Evolutionary conservation across 768 basidiomycete genomes (phyloP), one percentile per base, ranked within the genome.

Genomic region (Suillus subalutaceus): DNA sequence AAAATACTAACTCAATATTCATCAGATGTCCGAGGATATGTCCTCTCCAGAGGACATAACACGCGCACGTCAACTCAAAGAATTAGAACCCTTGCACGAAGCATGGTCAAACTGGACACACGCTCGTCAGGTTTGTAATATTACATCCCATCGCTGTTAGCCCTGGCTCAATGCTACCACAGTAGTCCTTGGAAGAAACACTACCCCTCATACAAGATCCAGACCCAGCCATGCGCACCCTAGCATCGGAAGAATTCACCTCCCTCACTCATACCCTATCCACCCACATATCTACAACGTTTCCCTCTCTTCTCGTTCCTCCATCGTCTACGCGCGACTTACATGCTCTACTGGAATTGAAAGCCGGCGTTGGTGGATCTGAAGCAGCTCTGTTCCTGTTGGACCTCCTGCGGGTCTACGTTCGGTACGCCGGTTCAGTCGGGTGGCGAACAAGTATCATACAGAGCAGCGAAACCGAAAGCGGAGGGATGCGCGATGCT

Each of bases 311-410:
- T 3, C 86, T 97, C 65, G 82, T 93, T 2, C 94, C 93, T 0
- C 79, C 87, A 0, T 92, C 92, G 0, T 69, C 83, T 4, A 94
- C 93, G 1, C 79, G 80, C 0, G 76, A 84, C 3, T 80, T 93
- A 18, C 90, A 91, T 12, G 94, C 93, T 3, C 82, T 98, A 60
- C 80, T 99, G 67, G 97, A 99, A 71, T 80, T 99, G 58, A 97
- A 97, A 72, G 88, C 95, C 0, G 97, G 96, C 18, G 94, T 96
- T 0, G 97, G 97, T 0, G 97, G 97, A 0, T 88, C 90, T 0
- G 97, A 99, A 75, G 85, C 96, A 2, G 86, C 88, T 23, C 81
- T 97, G 0, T 99, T 98, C 70, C 82, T 92, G 2, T 84, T 80
- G 1, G 91, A 96, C 62, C 74, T 99, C 37, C 72, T 93, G 52